phyloP scores from a whole-genome alignment of 495 filamentous ascomycete species.

The Hyaloscypha hepaticicola region DNA sequence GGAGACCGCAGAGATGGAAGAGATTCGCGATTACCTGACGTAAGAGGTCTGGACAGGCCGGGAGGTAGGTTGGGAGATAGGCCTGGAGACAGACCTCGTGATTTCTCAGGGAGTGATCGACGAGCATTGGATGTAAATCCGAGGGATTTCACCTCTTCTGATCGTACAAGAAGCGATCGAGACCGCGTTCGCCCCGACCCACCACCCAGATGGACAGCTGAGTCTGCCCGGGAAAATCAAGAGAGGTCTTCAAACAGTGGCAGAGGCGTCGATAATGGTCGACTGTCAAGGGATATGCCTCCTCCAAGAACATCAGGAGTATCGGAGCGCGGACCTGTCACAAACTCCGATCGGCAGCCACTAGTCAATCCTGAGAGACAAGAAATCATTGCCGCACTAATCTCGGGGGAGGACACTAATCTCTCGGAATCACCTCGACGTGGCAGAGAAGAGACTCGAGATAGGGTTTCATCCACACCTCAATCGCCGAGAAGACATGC shows the following conservation, averaged over 20 bases:
- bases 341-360: conserved; percentile 23
- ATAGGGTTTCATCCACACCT: conserved; percentile 44
- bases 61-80: not conserved
- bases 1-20: conserved; percentile 33
- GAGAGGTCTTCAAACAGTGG: conserved; percentile 18
- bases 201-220: conserved; percentile 28
- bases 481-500: conserved; percentile 51
- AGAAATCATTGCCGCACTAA: conserved; percentile 51
- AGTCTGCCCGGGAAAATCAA: conserved; percentile 27
- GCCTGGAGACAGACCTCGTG: conserved; percentile 33
- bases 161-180: conserved; percentile 25
- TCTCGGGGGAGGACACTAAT: conserved; percentile 39
- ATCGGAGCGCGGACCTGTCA: conserved; percentile 33
- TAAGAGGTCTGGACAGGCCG: conserved; percentile 27
- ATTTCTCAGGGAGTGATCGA: conserved; percentile 29
- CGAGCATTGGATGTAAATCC: conserved; percentile 31
- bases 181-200: conserved; percentile 27
- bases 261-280: conserved; percentile 23
- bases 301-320: conserved; percentile 40
- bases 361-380: conserved; percentile 27
- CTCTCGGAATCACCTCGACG: conserved; percentile 36
- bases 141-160: conserved; percentile 30
- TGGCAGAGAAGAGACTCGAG: conserved; percentile 45
- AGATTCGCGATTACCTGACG: conserved; percentile 31
- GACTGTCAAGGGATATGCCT: conserved; percentile 28